phyloP scores from a whole-genome alignment of 768 basidiomycete species.

The Gautieria morchelliformis region DNA sequence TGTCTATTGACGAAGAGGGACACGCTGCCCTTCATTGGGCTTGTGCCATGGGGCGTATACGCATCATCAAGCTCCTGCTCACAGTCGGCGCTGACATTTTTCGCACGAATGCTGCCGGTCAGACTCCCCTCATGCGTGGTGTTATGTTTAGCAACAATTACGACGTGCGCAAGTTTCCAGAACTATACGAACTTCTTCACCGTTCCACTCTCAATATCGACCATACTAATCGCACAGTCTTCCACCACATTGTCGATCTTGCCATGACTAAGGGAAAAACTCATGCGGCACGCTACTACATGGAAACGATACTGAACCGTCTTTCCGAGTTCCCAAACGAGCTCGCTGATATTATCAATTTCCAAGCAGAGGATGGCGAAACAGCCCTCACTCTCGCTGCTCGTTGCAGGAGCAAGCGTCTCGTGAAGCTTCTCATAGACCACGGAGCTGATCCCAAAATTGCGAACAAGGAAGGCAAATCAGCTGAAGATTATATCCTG shows the following conservation, averaged over 20 bases:
- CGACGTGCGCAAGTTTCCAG: slow-evolving; percentile 97
- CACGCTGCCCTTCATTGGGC: slow-evolving; percentile 98
- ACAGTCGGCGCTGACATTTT: slow-evolving; percentile 95
- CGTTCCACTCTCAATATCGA: slow-evolving; percentile 99
- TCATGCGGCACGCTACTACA: slow-evolving; percentile 95
- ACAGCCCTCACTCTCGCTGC: slow-evolving; percentile 96
- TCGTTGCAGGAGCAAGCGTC: slow-evolving; percentile 86
- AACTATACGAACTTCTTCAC: slow-evolving; percentile 92
- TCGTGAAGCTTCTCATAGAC: slow-evolving; percentile 92
- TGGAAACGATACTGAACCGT: slow-evolving; percentile 88
- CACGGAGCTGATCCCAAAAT: slow-evolving; percentile 96
- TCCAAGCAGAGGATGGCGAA: slow-evolving; percentile 98
- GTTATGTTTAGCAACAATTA: slow-evolving; percentile 99
- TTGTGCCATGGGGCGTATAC: slow-evolving; percentile 95
- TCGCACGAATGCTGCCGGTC: slow-evolving; percentile 91
- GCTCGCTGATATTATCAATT: slow-evolving; percentile 95
- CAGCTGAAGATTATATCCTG: slow-evolving; percentile 95
- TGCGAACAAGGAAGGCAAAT: slow-evolving; percentile 89
- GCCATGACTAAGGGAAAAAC: slow-evolving; percentile 97
- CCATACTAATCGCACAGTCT: slow-evolving; percentile 70
- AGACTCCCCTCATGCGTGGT: slow-evolving; percentile 95
- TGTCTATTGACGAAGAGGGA: slow-evolving; percentile 95
- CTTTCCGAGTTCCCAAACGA: slow-evolving; percentile 92
- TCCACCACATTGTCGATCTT: slow-evolving; percentile 96
- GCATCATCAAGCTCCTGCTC: slow-evolving; percentile 88